Percentiles rank a stretch among this genome's conserved stretches.
Conservation (phyloP, 2,329 filamentous ascomycete species). For the Penicillium verrucosum region DNA sequence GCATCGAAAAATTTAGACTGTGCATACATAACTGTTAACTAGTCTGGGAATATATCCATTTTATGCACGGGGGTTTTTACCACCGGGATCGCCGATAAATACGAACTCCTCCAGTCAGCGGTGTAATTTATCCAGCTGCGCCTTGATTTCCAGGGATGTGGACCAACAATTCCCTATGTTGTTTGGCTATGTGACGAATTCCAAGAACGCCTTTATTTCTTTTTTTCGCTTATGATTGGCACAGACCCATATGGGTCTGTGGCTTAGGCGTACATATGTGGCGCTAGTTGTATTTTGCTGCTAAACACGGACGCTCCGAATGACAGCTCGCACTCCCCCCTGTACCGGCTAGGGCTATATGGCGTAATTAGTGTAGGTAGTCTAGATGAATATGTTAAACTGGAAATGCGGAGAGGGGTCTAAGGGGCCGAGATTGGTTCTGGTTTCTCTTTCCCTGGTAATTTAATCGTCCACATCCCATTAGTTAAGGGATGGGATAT, state of each 20-base stretch:
- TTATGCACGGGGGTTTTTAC: neutral
- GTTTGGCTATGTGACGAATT: neutral
- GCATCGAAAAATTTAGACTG: conserved; percentile 2
- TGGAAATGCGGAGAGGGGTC: neutral
- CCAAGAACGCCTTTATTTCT: neutral
- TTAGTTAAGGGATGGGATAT: neutral
- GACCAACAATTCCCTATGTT: neutral
- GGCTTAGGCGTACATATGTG: conserved; percentile 2
- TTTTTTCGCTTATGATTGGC: neutral
- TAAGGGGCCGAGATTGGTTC: neutral
- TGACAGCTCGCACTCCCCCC: conserved; percentile 5
- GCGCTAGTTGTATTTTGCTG: conserved; percentile 2
- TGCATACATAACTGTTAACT: neutral
- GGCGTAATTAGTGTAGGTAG: neutral
- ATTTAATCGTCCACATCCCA: neutral
- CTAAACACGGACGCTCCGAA: conserved; percentile 5
- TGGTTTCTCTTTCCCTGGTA: neutral
- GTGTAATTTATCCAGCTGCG: conserved; percentile 17
- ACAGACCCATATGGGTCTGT: neutral
- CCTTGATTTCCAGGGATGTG: conserved; percentile 4
- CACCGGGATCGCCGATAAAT: conserved; percentile 23
- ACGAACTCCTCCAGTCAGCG: conserved; percentile 12
- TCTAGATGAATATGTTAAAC: neutral
- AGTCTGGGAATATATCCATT: neutral
- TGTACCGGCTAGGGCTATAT: conserved; percentile 6